These are phyloP conservation scores for Cadophora sp. DNA, from an alignment of 2,329 filamentous ascomycete species.

Conservation along the genomic window DNA sequence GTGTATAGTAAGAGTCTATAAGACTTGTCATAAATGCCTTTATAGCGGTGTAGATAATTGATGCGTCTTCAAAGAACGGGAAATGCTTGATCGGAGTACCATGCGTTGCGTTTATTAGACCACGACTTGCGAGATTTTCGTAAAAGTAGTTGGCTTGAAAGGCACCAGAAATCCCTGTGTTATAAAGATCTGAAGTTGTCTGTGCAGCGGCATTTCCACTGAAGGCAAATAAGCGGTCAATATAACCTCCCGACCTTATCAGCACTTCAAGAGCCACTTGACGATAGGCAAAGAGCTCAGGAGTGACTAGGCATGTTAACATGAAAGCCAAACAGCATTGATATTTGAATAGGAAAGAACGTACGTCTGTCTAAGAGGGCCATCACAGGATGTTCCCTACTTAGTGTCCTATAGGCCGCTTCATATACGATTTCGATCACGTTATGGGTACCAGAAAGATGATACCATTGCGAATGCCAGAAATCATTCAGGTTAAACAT, in stretches of 20 bases:
- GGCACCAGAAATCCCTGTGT: conserved; percentile 1
- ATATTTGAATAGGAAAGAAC: background rate
- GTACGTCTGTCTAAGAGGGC: background rate
- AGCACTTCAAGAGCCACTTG: conserved; percentile 1
- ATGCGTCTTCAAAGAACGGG: background rate
- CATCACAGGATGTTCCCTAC: background rate
- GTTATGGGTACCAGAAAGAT: conserved; percentile 2
- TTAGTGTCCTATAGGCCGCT: conserved; percentile 3
- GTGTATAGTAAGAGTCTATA: conserved; percentile 4
- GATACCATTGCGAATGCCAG: conserved; percentile 3
- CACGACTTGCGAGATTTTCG: conserved; percentile 3
- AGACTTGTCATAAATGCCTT: background rate
- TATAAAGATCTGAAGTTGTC: conserved; percentile 4
- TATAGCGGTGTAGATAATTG: background rate
- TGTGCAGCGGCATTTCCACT: conserved; percentile 2
- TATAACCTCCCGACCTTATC: conserved; percentile 3
- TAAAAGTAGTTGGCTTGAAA: conserved; percentile 2
- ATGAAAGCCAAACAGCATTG: conserved; percentile 4
- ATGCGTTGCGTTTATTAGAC: background rate
- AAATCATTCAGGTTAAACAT: conserved; percentile 5
- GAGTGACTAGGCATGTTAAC: conserved; percentile 1
- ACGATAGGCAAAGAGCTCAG: conserved; percentile 3
- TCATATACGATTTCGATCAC: conserved; percentile 4
- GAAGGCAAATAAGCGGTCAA: conserved; percentile 1
- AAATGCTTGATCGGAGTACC: background rate